These are phyloP conservation scores for Yarrowia sp. DNA, from an alignment of 805 yeast genomes.

Conservation along the genomic window DNA sequence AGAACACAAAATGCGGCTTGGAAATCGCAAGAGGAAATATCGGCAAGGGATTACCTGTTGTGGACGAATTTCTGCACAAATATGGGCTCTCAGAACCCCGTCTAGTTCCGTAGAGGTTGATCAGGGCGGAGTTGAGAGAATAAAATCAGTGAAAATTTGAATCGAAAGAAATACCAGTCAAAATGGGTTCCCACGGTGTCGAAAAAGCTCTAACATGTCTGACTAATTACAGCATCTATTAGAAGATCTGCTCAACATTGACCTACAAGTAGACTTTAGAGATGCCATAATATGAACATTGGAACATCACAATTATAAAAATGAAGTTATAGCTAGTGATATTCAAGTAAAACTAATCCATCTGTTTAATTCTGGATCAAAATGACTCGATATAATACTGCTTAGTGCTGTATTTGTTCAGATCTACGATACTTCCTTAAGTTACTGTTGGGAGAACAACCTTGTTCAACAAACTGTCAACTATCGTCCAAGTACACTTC, in stretches of 20 bases:
- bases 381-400: no score
- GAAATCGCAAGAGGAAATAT: background rate
- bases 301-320: no score
- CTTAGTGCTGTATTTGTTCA: no score
- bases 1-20: background rate
- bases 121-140: background rate
- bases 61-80: background rate
- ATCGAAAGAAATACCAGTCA: background rate
- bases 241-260: background rate
- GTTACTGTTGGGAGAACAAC: no score
- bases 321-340: no score
- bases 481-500: no score
- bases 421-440: no score
- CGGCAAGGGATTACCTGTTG: background rate
- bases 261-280: background rate
- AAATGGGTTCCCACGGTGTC: background rate
- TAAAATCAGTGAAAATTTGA: background rate
- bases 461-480: no score
- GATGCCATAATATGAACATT: background rate
- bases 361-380: no score
- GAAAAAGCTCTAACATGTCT: background rate
- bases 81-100: background rate
- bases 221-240: background rate
- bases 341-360: no score
- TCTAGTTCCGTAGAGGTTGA: background rate